Evolutionary conservation across 176 grass and related monocot genomes (phyloP), one percentile per base, ranked within the genome.

Genomic region (Rhipidocladum racemiflorum): DNA sequence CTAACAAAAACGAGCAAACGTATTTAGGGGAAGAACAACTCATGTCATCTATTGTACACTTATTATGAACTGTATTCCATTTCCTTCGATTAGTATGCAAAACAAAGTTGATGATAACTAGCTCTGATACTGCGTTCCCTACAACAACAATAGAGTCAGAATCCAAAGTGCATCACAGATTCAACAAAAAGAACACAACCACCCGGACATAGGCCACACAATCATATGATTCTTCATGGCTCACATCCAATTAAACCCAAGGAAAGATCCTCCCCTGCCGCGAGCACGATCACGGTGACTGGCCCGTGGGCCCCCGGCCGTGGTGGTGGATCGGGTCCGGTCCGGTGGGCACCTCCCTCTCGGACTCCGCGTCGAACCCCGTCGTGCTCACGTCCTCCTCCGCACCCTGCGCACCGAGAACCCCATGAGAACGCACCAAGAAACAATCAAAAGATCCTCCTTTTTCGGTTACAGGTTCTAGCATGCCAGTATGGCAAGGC

Each of bases 291-390:
- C 91, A 90, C 21, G 76, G 85, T 6, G 82, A 89, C 75, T 60
- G 81, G 63, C 76, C 80, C 72, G 87, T 77, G 67, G 92, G 90
- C n/a, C 83, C 80, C 76, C 84, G 70, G 82, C 70, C 81, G 72
- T 92, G 85, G 83, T 97, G 94, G 68, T 97, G 94, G 61, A 97
- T 97, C 35, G 94, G 94, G 81, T 94, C 91, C 30, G 94, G 92
- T 21, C 92, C 90, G 17, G 87, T 94, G 40, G 94, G 90, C 51
- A 97, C 91, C 85, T 94, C 86, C 82, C 94, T 84, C 49, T 84
- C 88, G 38, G 87, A 89, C 81, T 91, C 91, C 70, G 65, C 70
- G 62, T 68, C 89, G 68, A 88, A 80, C 25, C 80, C 78, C 23
- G 87, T 81, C 53, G 68, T 89, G 81, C 86, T 77, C 70, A 75